Conservation (phyloP, 202 grass and related monocot genomes). For the Hordeum pubiflorum region DNA sequence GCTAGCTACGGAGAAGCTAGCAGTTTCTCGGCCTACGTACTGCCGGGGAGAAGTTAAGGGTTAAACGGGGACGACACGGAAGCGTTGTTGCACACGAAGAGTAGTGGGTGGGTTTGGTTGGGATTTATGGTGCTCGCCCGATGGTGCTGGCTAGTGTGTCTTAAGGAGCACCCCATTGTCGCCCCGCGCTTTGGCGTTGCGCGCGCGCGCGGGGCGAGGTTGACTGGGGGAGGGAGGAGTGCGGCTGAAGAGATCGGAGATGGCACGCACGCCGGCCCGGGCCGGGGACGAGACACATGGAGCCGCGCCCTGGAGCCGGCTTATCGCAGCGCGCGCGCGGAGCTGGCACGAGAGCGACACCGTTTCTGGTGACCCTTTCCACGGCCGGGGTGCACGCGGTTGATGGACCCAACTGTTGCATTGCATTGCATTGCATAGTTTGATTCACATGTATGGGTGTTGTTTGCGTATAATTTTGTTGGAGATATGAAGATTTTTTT, state of each 20-base stretch:
- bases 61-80: neutral
- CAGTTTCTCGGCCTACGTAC: neutral
- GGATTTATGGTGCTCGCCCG: slow-evolving; percentile 24
- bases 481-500: no score
- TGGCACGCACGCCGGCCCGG: neutral
- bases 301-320: slow-evolving; percentile 14
- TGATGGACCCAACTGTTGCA: neutral
- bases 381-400: neutral
- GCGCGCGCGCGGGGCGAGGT: neutral
- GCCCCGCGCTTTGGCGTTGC: slow-evolving; percentile 16
- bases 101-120: slow-evolving; percentile 30
- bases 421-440: no score
- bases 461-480: neutral
- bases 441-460: no score
- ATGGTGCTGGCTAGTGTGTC: slow-evolving; percentile 19
- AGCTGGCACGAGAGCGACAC: slow-evolving; percentile 37
- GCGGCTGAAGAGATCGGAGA: slow-evolving; percentile 32
- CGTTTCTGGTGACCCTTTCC: slow-evolving; percentile 1
- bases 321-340: neutral
- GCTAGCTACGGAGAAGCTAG: no score
- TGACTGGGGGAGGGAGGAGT: slow-evolving; percentile 32
- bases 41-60: neutral
- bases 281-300: slow-evolving; percentile 21
- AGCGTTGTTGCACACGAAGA: slow-evolving; percentile 12
- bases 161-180: slow-evolving; percentile 44